Base-by-base conservation (phyloP, 768 basidiomycete genomes). In the Agrocybe praecox region DNA sequence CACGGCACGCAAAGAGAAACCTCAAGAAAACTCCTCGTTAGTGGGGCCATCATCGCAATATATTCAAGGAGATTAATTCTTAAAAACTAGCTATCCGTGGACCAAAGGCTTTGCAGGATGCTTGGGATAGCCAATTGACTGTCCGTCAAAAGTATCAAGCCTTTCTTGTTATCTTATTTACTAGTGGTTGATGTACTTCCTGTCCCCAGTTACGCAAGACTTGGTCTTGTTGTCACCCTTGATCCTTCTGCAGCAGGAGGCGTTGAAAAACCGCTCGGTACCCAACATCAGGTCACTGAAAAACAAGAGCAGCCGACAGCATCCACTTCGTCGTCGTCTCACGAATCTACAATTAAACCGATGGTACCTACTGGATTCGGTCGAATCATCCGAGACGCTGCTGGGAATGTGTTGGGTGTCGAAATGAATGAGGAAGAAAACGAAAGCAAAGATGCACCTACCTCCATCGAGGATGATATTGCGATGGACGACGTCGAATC, bases 91-190 rank as follows among this genome's bases (percentile, higher is more conserved):
- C 88, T 22, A 87, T 97, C 58, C 83, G 86, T 53, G 94, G 90
- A 6, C 94, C 94, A 1, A 87, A 89, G 67, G 79, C 82, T 10
- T 76, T 97, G 59, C 90, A 90, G 67, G 86, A 90, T 45, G 86
- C 87, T 53, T 98, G 95, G 95, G 91, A 98, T 71, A 85, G 84
- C 62, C 76, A 76, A 49, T 92, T 92, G 74, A 98, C 95, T 11
- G 87, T 96, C 17, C 83, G 82, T 60, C 96, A 98, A 83, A 98
- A 97, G 95, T 96, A 65, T 88, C n/a, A n/a, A n/a, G n/a, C n/a
- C 69, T 32, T 22, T 36, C 33, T 47, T 32, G 57, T 22, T 40
- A 32, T 34, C 17, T 46, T 33, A 29, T 24, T 49, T 44, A n/a
- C 9, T 32, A 19, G 57, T 29, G 26, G 56, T 23, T 17, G 36